phyloP scores from a whole-genome alignment of 2,329 filamentous ascomycete species.

The Aureobasidium mangrovei region DNA sequence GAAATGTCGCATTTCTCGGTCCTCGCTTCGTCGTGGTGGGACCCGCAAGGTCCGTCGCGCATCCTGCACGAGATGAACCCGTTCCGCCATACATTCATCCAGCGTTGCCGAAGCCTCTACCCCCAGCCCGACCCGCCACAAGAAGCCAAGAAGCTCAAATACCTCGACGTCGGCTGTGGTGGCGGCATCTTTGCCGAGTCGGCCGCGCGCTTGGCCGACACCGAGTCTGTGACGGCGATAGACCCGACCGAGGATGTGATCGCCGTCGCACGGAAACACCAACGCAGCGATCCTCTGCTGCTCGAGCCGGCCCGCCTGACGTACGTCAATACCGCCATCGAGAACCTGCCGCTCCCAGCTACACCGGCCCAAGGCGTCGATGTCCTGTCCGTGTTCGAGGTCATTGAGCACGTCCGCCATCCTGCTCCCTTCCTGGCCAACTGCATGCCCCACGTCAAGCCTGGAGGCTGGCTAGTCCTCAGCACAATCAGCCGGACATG shows the following conservation, averaged over 20 bases:
- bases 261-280: constrained; percentile 66
- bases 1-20: constrained; percentile 93
- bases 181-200: constrained; percentile 94
- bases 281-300: constrained; percentile 62
- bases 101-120: constrained; percentile 48
- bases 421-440: constrained; percentile 65
- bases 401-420: constrained; percentile 81
- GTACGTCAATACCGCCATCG: constrained; percentile 71
- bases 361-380: constrained; percentile 50
- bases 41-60: constrained; percentile 82
- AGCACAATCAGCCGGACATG: constrained; percentile 88
- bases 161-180: constrained; percentile 90
- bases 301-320: constrained; percentile 46
- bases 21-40: constrained; percentile 94
- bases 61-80: constrained; percentile 98
- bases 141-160: constrained; percentile 45
- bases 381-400: constrained; percentile 82
- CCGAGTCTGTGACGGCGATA: constrained; percentile 60
- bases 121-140: constrained; percentile 14
- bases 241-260: constrained; percentile 70
- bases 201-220: constrained; percentile 59
- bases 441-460: constrained; percentile 67
- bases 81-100: constrained; percentile 86
- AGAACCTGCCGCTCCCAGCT: constrained; percentile 46
- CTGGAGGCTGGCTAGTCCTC: constrained; percentile 86